Base-by-base conservation (phyloP, 1,284 basidiomycete species). In the Dichomitus squalens region DNA sequence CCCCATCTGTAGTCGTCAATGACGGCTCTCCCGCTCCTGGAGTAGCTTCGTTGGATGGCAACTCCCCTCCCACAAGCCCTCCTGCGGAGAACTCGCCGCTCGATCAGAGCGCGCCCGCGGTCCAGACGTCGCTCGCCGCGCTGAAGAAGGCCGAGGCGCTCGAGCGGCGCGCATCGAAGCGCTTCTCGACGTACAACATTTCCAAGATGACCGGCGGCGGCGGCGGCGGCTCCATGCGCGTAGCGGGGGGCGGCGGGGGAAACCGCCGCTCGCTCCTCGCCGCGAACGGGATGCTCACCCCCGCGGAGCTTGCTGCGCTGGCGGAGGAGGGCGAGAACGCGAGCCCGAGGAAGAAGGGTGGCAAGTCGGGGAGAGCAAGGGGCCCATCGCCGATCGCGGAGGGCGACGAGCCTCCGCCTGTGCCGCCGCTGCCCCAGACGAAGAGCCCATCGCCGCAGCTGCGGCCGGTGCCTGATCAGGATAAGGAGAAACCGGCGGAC, bases 171-270 rank as follows among this genome's bases (percentile, higher is more conserved):
- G 96, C 96, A 3, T 96, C 93, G 25, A 98, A 98, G 71, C 90
- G 96, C 0, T 99, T 96, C 76, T 98, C 95, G 53, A 92, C 92
- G 1, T 99, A 97, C 72, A 94, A 95, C 52, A 93, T 98, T 68
- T 90, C 92, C 64, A 97, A 96, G 76, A 96, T 99, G 87, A 90
- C 93, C 1, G 85, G 87, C 16, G 77, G 71, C 18, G 73, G 70
- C 69, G 59, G 77, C 70, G 62, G 74, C 70, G 58, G 65, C 21
- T 73, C 78, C 54, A 67, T 78, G 2, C 71, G 46, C 70, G 29
- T 5, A 5, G 80, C 53, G 18, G 44, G 60, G 27, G 65, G 61
- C 6, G 60, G 66, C 27, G 73, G 78, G 53, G 68, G 79, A 2
- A 90, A 90, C 66, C 77, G 89, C 36, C 80, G 85, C 31, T 90